Evolutionary conservation across 805 yeast species (phyloP).

Genomic region (Ascoidea rubescens): DNA sequence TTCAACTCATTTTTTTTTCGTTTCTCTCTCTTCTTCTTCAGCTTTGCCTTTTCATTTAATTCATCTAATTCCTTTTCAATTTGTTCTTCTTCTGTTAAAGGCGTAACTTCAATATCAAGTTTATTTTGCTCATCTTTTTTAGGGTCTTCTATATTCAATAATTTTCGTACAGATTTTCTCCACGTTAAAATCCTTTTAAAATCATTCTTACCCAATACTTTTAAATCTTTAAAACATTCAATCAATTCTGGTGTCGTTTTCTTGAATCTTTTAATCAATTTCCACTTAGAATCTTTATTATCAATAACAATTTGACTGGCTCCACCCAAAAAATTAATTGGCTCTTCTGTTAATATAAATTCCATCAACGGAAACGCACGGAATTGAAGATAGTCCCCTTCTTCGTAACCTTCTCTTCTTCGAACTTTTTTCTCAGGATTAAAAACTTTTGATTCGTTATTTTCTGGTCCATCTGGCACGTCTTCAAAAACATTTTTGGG

Average conservation of each 20-base stretch:
- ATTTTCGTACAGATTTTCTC: slow-evolving; percentile 75
- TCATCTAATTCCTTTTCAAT: slow-evolving; percentile 75
- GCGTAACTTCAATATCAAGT: slow-evolving; percentile 47
- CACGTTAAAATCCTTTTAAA: slow-evolving; percentile 75
- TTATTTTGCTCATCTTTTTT: slow-evolving; percentile 35
- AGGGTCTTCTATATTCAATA: slow-evolving; percentile 50
- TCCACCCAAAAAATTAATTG: slow-evolving; percentile 70
- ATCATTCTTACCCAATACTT: slow-evolving; percentile 89
- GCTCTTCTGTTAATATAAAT: slow-evolving; percentile 69
- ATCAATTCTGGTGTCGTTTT: slow-evolving; percentile 68
- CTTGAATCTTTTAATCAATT: slow-evolving; percentile 52
- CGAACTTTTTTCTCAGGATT: slow-evolving; percentile 88
- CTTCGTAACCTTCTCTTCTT: slow-evolving; percentile 94
- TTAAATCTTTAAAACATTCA: slow-evolving; percentile 80
- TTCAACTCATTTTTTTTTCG: slow-evolving; percentile 70
- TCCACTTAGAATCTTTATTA: slow-evolving; percentile 51
- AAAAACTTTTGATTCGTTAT: slow-evolving; percentile 83
- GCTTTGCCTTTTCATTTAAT: slow-evolving; percentile 57
- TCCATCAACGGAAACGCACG: slow-evolving; percentile 67
- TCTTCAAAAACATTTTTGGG: slow-evolving; percentile 93
- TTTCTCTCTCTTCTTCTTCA: slow-evolving; percentile 64
- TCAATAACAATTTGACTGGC: slow-evolving; percentile 52
- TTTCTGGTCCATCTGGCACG: slow-evolving; percentile 55
- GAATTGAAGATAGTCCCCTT: slow-evolving; percentile 66
- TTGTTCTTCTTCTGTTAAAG: slow-evolving; percentile 74